Evolutionary conservation across 495 filamentous ascomycete species (phyloP).

Genomic region (Aspergillus conjunctus): DNA sequence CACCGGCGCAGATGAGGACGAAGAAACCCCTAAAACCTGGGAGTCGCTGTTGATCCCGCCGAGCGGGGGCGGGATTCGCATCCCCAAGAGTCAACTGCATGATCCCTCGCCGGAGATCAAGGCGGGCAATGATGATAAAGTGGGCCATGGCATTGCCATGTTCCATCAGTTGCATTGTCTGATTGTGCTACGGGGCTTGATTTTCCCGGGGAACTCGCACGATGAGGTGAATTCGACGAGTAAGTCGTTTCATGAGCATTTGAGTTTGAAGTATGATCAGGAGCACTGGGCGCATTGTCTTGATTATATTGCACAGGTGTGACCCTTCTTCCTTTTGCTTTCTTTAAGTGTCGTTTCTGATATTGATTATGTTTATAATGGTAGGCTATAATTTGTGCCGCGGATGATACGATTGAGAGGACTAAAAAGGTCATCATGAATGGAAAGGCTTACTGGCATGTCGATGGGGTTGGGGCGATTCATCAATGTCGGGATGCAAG

Average conservation of each 20-base stretch:
- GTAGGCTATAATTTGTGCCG: conserved; percentile 25
- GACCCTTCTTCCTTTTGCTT: conserved; percentile 1
- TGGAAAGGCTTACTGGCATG: conserved; percentile 8
- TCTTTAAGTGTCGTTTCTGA: no score
- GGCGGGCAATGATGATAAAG: background rate
- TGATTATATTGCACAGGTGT: conserved; percentile 28
- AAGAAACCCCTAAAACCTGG: conserved; percentile 1
- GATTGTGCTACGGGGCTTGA: conserved; percentile 17
- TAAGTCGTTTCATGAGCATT: background rate
- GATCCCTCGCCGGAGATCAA: background rate
- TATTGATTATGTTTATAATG: background rate
- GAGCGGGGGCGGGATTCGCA: conserved; percentile 9
- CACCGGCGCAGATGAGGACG: background rate
- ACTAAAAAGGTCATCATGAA: conserved; percentile 28
- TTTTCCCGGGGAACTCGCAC: conserved; percentile 1
- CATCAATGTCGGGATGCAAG: conserved; percentile 27
- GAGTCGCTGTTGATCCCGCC: conserved; percentile 15
- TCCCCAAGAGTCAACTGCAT: background rate
- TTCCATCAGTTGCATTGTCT: conserved; percentile 58
- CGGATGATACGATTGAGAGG: conserved; percentile 32
- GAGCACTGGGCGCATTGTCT: conserved; percentile 29
- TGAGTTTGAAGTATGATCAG: conserved; percentile 2
- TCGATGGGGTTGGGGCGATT: conserved; percentile 22
- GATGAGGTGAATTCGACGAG: conserved; percentile 10
- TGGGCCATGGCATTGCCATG: conserved; percentile 38